Base-by-base conservation (phyloP, 495 filamentous ascomycete species). In the Pyrenopolyporus hunteri region DNA sequence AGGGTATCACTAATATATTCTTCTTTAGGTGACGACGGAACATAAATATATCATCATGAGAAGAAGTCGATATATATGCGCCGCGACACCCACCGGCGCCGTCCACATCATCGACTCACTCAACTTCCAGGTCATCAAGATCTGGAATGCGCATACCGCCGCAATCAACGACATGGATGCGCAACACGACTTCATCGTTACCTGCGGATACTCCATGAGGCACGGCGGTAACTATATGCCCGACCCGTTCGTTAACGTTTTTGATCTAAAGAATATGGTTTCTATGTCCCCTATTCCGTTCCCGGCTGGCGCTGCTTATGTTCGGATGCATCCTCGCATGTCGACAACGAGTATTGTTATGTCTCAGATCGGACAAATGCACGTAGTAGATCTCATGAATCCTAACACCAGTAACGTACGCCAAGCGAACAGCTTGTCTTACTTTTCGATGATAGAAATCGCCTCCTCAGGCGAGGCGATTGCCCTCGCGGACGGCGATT, bases 131-230 rank as follows among this genome's bases (percentile, higher is more conserved):
- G 76, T 95, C 10, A 78, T 93, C 40, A 96, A 92, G 66, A 83
- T 83, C 10, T 98, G 93, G 90, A 89, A 91, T 58, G 91, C 93
- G 4, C 93, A 98, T 60, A 82, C 83, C 2, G 87, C 89, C 2
- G 84, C 82, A 19, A 89, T 98, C 61, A 93, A 90, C 69, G 92
- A 97, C 69, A 96, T 99, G 89, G 93, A 98, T 75, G 91, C 91
- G 5, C 88, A 92, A 51, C 88, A 90, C 59, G 92, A 97, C 67
- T 91, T 91, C 58, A 82, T 98, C 23, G 87, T 97, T 14, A 97
- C 93, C 19, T 99, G 94, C 72, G 94, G 94, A n/a, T 94, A 90
- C 70, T 93, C 92, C 1, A 79, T 87, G 13, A 85, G 91, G 63
- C 78, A 77, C 44, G 72, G 72, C 40, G 71, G 62, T 47, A 79